These are phyloP conservation scores for Fusarium illudens DNA, from an alignment of 2,329 filamentous ascomycete species.

Conservation along the genomic window DNA sequence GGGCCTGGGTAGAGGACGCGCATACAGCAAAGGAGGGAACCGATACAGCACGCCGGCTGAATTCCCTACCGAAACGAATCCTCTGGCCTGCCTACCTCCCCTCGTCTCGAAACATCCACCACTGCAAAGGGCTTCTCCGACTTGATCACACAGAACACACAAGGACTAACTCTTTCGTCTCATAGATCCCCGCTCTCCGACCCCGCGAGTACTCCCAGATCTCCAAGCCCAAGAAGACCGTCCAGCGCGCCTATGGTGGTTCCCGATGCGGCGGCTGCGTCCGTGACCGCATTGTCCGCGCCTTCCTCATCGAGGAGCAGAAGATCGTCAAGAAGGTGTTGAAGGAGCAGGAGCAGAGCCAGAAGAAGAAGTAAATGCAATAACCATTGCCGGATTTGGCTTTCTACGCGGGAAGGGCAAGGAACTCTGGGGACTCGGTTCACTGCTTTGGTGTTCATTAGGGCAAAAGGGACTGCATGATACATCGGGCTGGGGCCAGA, in stretches of 20 bases:
- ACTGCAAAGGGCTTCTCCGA: conserved; percentile 9
- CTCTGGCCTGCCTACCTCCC: background rate
- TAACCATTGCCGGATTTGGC: conserved; percentile 43
- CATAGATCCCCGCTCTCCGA: conserved; percentile 90
- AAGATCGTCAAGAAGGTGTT: conserved; percentile 99
- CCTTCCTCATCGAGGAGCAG: conserved; percentile 99
- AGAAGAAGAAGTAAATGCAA: conserved; percentile 73
- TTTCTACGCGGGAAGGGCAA: conserved; percentile 48
- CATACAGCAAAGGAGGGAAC: background rate
- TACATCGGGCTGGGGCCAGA: conserved; percentile 49
- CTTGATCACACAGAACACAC: background rate
- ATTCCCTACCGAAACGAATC: background rate
- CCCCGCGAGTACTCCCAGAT: conserved; percentile 97
- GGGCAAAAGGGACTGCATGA: conserved; percentile 61
- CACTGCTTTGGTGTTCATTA: conserved; percentile 64
- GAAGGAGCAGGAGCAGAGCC: conserved; percentile 89
- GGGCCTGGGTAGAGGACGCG: conserved; percentile 2
- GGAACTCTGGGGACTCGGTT: conserved; percentile 51
- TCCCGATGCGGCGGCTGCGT: conserved; percentile 99
- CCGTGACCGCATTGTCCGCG: conserved; percentile 95
- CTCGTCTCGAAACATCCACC: conserved; percentile 6
- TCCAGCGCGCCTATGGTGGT: conserved; percentile 97
- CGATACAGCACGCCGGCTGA: background rate
- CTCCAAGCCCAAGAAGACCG: conserved; percentile 99
- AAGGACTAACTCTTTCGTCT: conserved; percentile 25